Conservation (phyloP, 2,329 filamentous ascomycete genomes). For the Colletotrichum ledebouriae region DNA sequence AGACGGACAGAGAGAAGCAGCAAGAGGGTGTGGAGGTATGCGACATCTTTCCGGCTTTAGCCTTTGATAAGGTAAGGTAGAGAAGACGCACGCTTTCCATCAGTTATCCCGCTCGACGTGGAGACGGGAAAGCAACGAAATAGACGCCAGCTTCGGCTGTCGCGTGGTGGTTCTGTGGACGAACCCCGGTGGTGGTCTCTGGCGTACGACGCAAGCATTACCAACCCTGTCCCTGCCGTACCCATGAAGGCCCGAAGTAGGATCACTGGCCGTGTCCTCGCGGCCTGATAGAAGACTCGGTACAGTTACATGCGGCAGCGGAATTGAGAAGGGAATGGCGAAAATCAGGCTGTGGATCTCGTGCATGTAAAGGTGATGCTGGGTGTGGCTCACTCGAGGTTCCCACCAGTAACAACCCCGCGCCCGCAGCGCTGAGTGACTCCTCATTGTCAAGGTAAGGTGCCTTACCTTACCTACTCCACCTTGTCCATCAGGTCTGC, state of each 20-base stretch:
- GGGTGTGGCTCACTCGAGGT: slow-evolving; percentile 9
- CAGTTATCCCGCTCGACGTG: slow-evolving; percentile 32
- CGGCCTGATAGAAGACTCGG: slow-evolving; percentile 27
- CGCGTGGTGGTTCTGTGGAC: background rate
- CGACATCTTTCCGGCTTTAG: slow-evolving; percentile 33
- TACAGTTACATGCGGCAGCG: slow-evolving; percentile 29
- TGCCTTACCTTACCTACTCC: background rate
- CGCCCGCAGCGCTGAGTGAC: slow-evolving; percentile 9
- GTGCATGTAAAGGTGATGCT: slow-evolving; percentile 9
- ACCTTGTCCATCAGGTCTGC: slow-evolving; percentile 19
- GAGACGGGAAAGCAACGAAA: slow-evolving; percentile 23
- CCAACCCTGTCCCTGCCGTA: slow-evolving; percentile 33
- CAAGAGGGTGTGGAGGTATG: slow-evolving; percentile 35
- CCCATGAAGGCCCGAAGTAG: slow-evolving; percentile 31
- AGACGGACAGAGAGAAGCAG: slow-evolving; percentile 8
- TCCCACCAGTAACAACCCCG: slow-evolving; percentile 29
- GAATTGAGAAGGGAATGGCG: background rate
- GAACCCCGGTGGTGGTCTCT: slow-evolving; percentile 7
- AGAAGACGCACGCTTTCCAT: slow-evolving; percentile 11
- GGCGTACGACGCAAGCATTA: slow-evolving; percentile 21
- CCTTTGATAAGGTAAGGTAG: slow-evolving; percentile 30
- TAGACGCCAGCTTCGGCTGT: background rate
- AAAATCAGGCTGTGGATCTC: slow-evolving; percentile 30
- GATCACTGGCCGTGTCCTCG: slow-evolving; percentile 1
- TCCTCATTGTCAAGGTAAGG: background rate